Base-by-base conservation (phyloP, 352 stramenopile genomes). In the Globisporangium takayamanum region DNA sequence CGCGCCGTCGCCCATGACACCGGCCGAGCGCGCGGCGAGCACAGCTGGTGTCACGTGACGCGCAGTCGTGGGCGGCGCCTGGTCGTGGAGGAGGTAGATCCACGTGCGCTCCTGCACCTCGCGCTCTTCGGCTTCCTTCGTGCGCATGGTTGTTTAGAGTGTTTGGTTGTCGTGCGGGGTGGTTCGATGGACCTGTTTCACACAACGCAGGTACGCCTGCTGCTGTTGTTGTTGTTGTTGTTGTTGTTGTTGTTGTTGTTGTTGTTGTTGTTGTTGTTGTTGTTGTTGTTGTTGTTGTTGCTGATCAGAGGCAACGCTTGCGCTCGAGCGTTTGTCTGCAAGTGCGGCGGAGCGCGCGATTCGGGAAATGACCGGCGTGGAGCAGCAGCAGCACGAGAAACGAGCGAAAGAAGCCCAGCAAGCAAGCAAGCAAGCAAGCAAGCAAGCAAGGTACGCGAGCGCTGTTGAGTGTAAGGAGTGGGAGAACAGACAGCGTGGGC, bases 41-140 rank as follows among this genome's bases (percentile, higher is more conserved):
- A 66, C 54, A 6, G 60, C 59, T 3, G 59, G 59, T 18, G 59
- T 64, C 33, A 64, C 59, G 52, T 55, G 18, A 18, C 52, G 52
- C 45, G 50, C 33, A 36, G 37, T 33, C 10, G 50, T 60, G 25
- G 64, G 50, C 20, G 53, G 59, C 22, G 60, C 37, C 30, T 61
- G 46, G 46, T 71, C 63, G 55, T 63, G 36, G 11, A 57, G 58
- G 56, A 67, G 12, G 57, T 60, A 64, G 50, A 68, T 64, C 56
- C 56, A 64, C 62, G 54, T 47, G 64, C 58, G 37, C 49, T 63
- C 49, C 50, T 54, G 37, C 33, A 66, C 46, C 25, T 60, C 60
- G 42, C 48, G 55, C 55, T 66, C 46, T 60, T 64, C 59, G 20
- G 53, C 39, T 20, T 57, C 44, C 41, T 62, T 66, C 20, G 60